These are phyloP conservation scores for Alternaria brassicae DNA, from an alignment of 2,329 filamentous ascomycete species.

Conservation along the genomic window DNA sequence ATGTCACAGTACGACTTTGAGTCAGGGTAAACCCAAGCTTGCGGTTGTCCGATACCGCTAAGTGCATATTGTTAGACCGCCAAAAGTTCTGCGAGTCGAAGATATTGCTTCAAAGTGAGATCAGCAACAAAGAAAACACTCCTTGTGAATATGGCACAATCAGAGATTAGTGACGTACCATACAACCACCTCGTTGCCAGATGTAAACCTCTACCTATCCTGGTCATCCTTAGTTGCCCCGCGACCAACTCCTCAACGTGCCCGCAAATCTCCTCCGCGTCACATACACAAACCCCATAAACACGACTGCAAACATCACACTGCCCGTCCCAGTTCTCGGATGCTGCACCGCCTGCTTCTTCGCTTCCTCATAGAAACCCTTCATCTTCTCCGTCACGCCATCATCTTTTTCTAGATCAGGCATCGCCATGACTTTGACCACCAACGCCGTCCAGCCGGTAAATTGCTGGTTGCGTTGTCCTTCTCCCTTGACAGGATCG, in stretches of 20 bases:
- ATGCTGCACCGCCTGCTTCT: constrained; percentile 27
- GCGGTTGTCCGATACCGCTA: neutral
- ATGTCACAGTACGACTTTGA: neutral
- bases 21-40: neutral
- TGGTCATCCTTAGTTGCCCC: neutral
- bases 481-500: constrained; percentile 86
- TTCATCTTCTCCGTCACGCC: constrained; percentile 28
- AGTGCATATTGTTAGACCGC: no score
- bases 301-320: constrained; percentile 18
- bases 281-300: constrained; percentile 31
- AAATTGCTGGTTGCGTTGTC: constrained; percentile 97
- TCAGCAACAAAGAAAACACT: no score
- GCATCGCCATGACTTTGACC: constrained; percentile 95
- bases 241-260: constrained; percentile 31
- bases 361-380: constrained; percentile 30
- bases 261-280: constrained; percentile 36
- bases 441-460: constrained; percentile 99
- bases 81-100: no score
- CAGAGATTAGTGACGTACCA: neutral
- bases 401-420: constrained; percentile 61
- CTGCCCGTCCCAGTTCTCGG: constrained; percentile 25
- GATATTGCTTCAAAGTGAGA: neutral
- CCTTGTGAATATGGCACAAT: neutral
- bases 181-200: neutral
- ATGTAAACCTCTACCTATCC: neutral